Conservation (phyloP, 108 stramenopile species). For the Bacterosira constricta region DNA sequence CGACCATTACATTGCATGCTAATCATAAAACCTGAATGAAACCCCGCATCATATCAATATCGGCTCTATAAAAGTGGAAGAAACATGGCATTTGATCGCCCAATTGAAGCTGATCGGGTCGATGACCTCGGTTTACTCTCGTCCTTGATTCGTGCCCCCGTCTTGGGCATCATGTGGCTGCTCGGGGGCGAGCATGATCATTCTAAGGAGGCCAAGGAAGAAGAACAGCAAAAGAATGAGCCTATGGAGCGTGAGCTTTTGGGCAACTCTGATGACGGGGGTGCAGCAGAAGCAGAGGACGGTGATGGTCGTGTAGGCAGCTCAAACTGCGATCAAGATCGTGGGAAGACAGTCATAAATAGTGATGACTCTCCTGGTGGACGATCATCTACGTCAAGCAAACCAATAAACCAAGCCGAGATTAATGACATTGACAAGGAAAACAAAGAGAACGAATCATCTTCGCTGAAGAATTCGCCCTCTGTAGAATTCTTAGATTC, state of each 20-base stretch:
- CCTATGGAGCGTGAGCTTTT: slow-evolving; percentile 10
- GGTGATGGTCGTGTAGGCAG: not conserved
- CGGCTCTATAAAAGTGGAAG: too few relatives aligned
- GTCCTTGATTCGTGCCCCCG: slow-evolving; percentile 62
- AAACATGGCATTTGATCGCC: slow-evolving; percentile 81
- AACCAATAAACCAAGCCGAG: not conserved
- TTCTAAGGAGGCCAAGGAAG: slow-evolving; percentile 30
- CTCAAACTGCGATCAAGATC: not conserved
- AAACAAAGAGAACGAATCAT: slow-evolving; percentile 11
- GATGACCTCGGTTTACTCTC: slow-evolving; percentile 71
- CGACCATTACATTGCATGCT: not conserved
- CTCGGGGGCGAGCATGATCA: slow-evolving; percentile 65
- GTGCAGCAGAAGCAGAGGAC: not conserved
- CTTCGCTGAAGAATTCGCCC: slow-evolving; percentile 26
- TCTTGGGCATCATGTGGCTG: slow-evolving; percentile 57
- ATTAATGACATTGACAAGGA: not conserved
- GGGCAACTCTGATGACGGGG: slow-evolving; percentile 2
- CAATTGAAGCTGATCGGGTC: slow-evolving; percentile 70
- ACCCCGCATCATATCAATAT: too few relatives aligned
- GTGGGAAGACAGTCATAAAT: not conserved
- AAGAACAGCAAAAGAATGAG: slow-evolving; percentile 11
- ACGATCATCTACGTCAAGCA: not conserved
- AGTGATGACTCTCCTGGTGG: not conserved
- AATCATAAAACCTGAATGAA: too few relatives aligned
- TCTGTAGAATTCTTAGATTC: slow-evolving; percentile 20